A percentile compares a stretch with the other conserved stretches of the same genome.
These are phyloP conservation scores for Austroboletus sp. DNA, from an alignment of 1,284 basidiomycete species.

Conservation along the genomic window DNA sequence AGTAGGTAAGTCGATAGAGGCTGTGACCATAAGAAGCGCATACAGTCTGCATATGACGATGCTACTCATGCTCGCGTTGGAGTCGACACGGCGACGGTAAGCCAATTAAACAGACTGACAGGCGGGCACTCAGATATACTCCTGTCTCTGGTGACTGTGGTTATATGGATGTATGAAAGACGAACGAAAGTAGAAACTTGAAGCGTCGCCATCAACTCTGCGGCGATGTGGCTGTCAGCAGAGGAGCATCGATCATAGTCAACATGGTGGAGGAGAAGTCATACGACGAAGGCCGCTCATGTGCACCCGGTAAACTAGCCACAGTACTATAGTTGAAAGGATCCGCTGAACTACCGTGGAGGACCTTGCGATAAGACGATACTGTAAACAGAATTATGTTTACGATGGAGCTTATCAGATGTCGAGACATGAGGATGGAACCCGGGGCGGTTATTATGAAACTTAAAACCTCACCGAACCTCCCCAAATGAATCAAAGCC, in stretches of 20 bases:
- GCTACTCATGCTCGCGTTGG: conserved; percentile 49
- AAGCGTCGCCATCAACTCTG: conserved; percentile 68
- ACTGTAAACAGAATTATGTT: conserved; percentile 62
- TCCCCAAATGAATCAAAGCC: conserved; percentile 70
- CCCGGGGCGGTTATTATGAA: conserved; percentile 49
- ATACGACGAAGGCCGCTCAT: conserved; percentile 51
- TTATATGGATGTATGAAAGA: conserved; percentile 32
- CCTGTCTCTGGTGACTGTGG: conserved; percentile 44
- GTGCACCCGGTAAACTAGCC: conserved; percentile 37
- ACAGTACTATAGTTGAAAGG: conserved; percentile 63
- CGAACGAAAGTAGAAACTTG: conserved; percentile 63
- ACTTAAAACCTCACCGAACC: conserved; percentile 67
- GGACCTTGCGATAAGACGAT: conserved; percentile 71
- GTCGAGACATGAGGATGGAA: conserved; percentile 54
- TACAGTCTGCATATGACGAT: conserved; percentile 49
- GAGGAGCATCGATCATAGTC: conserved; percentile 60
- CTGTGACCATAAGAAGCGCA: conserved; percentile 55
- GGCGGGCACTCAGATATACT: conserved; percentile 53
- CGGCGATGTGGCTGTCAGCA: conserved; percentile 38
- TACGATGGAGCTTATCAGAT: conserved; percentile 36
- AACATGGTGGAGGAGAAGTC: conserved; percentile 52
- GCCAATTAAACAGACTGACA: conserved; percentile 62
- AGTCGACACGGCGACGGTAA: conserved; percentile 45
- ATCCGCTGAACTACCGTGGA: conserved; percentile 57
- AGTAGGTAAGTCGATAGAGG: conserved; percentile 54